Base-by-base conservation (phyloP, 2,329 filamentous ascomycete species). In the Sporothrix sp. region DNA sequence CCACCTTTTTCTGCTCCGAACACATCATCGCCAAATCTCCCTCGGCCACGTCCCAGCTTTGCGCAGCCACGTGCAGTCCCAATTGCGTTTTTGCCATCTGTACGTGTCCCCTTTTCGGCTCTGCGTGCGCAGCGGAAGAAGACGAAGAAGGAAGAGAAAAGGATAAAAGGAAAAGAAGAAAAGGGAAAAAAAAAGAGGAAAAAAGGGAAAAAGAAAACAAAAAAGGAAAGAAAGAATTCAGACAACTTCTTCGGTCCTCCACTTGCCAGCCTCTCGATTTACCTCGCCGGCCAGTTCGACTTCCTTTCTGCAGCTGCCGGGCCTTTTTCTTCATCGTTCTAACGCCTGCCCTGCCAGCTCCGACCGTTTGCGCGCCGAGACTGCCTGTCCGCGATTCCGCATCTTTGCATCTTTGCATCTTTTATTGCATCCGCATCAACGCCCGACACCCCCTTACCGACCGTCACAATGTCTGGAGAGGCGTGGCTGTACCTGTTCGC, bases 401-500 rank as follows among this genome's bases (percentile, higher is more conserved):
- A n/a, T n/a, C n/a, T n/a, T n/a, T n/a, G n/a, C n/a, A n/a, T n/a
- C n/a, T n/a, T 44, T 23, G 10, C 16, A 44, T 27, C 28, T n/a
- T 21, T 18, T 27, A 33, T 20, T 9, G 28, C n/a, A 21, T 44
- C 27, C 42, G 42, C 42, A 23, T 44, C n/a, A n/a, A n/a, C n/a
- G n/a, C n/a, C n/a, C n/a, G n/a, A n/a, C n/a, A n/a, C n/a, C n/a
- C n/a, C n/a, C n/a, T n/a, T n/a, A n/a, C 27, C 18, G 21, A 23
- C 45, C 48, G 55, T 58, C 64, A 73, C 63, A 59, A 96, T 96
- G 90, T 95, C 90, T 65, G 90, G 90, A 71, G 90, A 96, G 80
- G 90, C 90, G 69, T 96, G 93, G 93, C 77, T 98, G 68, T 98
- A 94, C 76, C 83, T 98, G 63, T 79, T 98, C 71, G 84, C 91